Conservation (phyloP, 192 early-diverging fungal species). For the Coemansia sp. region DNA sequence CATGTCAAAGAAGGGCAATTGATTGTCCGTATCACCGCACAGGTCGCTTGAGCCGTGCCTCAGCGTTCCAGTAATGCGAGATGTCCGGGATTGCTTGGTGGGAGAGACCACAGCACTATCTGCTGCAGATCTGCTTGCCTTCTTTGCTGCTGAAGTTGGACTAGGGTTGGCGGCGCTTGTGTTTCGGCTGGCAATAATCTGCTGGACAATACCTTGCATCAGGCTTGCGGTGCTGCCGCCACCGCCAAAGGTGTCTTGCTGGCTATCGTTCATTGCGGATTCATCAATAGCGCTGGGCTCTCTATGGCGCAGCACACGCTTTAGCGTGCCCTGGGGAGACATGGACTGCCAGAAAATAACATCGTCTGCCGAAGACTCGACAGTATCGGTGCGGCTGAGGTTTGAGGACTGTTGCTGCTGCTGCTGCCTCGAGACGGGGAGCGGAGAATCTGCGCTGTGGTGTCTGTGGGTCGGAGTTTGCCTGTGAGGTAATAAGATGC, state of each 20-base stretch:
- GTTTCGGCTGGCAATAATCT: slow-evolving; percentile 35
- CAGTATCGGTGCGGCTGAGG: background rate
- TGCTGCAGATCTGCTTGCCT: background rate
- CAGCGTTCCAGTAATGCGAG: background rate
- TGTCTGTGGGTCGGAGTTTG: slow-evolving; percentile 10
- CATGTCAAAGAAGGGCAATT: slow-evolving; percentile 1
- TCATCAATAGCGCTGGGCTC: slow-evolving; percentile 2
- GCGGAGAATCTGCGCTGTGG: slow-evolving; percentile 33
- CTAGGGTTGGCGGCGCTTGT: slow-evolving; percentile 5
- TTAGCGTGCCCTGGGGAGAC: slow-evolving; percentile 46
- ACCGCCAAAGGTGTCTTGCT: background rate
- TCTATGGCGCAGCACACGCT: slow-evolving; percentile 33
- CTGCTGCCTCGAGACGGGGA: slow-evolving; percentile 4
- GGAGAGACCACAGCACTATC: background rate
- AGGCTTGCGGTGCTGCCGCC: slow-evolving; percentile 13
- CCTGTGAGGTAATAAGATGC: background rate
- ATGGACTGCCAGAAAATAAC: slow-evolving; percentile 46
- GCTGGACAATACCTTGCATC: slow-evolving; percentile 38
- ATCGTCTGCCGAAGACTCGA: slow-evolving; percentile 10
- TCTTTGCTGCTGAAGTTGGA: background rate
- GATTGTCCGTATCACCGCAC: slow-evolving; percentile 11
- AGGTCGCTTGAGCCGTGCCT: slow-evolving; percentile 21
- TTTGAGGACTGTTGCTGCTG: background rate
- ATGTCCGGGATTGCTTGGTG: background rate
- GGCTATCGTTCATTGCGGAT: background rate